Conservation (phyloP, 1,284 basidiomycete species). For the Tylopilus sp. region DNA sequence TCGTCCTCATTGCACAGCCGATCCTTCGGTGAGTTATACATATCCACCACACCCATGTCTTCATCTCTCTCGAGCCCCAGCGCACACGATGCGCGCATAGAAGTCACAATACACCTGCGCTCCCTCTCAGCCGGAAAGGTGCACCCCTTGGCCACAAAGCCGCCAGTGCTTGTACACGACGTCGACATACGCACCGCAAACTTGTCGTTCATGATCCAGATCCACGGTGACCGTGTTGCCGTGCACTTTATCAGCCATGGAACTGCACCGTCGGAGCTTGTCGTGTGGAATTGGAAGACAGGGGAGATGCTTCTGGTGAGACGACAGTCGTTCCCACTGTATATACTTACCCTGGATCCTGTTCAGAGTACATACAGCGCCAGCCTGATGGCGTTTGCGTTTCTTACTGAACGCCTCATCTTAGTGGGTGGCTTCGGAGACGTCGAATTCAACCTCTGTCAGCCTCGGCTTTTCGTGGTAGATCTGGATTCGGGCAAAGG, state of each 20-base stretch:
- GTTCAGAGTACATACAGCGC: constrained; percentile 37
- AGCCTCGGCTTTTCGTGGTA: constrained; percentile 32
- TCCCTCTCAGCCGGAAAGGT: constrained; percentile 46
- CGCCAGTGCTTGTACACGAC: constrained; percentile 37
- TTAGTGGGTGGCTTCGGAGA: constrained; percentile 34
- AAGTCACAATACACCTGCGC: constrained; percentile 43
- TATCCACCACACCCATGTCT: not conserved
- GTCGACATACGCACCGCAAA: constrained; percentile 21
- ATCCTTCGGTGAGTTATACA: constrained; percentile 27
- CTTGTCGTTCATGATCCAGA: constrained; percentile 46
- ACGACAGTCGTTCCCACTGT: not conserved
- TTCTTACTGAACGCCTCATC: constrained; percentile 46
- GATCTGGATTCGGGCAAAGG: constrained; percentile 29
- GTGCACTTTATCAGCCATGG: constrained; percentile 41
- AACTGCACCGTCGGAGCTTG: constrained; percentile 42
- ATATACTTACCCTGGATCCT: constrained; percentile 8
- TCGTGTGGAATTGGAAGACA: constrained; percentile 65
- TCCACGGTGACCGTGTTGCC: constrained; percentile 49
- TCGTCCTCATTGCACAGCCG: constrained; percentile 50
- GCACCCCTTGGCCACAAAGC: constrained; percentile 44
- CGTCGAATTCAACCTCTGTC: constrained; percentile 6
- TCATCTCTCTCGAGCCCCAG: constrained; percentile 17
- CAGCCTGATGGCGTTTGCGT: constrained; percentile 45
- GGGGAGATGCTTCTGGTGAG: constrained; percentile 48
- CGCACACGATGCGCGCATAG: constrained; percentile 15